phyloP scores from a whole-genome alignment of 805 yeast species.

The Yarrowia sp. region DNA sequence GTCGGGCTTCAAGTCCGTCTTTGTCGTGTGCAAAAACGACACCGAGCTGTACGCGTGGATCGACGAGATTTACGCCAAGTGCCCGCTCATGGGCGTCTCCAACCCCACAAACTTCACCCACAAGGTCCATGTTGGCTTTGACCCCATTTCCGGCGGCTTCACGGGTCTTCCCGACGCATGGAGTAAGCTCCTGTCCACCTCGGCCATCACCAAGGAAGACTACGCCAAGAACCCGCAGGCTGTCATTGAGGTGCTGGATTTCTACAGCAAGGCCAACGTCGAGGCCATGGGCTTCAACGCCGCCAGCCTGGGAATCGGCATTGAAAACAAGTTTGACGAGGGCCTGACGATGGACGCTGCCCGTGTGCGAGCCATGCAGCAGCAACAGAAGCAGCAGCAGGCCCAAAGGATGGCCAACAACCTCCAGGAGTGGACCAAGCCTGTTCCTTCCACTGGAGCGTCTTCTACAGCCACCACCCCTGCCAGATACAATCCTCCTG shows the following conservation, averaged over 20 bases:
- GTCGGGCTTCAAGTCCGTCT: slow-evolving; percentile 63
- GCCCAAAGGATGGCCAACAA: slow-evolving; percentile 26
- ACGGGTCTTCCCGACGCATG: slow-evolving; percentile 94
- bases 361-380: slow-evolving; percentile 24
- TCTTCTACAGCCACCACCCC: neutral
- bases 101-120: slow-evolving; percentile 95
- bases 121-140: slow-evolving; percentile 93
- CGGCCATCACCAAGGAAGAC: slow-evolving; percentile 87
- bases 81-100: slow-evolving; percentile 65
- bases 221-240: slow-evolving; percentile 93
- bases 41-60: slow-evolving; percentile 88
- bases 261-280: slow-evolving; percentile 56
- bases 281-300: slow-evolving; percentile 41
- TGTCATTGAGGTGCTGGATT: slow-evolving; percentile 87
- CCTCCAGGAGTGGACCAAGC: slow-evolving; percentile 39
- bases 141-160: slow-evolving; percentile 80
- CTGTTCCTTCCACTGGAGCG: neutral
- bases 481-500: neutral
- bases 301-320: slow-evolving; percentile 27
- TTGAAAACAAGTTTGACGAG: slow-evolving; percentile 32
- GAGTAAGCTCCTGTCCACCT: slow-evolving; percentile 80
- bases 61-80: slow-evolving; percentile 69
- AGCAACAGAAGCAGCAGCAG: slow-evolving; percentile 32
- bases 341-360: slow-evolving; percentile 29
- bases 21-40: slow-evolving; percentile 76